Percentiles rank a stretch among this genome's conserved stretches.
These are phyloP conservation scores for Boletus semigastroideus DNA, from an alignment of 1,284 basidiomycete genomes.

Conservation along the genomic window DNA sequence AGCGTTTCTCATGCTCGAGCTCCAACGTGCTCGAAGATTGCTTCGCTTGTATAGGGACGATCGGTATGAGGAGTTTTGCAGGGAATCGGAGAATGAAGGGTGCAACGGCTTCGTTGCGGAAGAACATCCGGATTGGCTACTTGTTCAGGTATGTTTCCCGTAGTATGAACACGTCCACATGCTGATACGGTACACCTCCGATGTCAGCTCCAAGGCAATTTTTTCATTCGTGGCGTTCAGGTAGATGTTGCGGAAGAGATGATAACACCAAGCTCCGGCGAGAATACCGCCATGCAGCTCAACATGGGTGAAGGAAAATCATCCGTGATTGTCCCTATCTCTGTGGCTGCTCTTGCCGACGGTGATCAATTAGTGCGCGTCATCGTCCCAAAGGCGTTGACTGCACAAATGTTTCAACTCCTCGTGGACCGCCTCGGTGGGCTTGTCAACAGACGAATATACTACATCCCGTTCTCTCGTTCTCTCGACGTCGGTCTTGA, in stretches of 20 bases:
- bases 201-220: conserved; percentile 43
- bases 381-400: neutral
- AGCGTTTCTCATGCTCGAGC: conserved; percentile 6
- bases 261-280: conserved; percentile 38
- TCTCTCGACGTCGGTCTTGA: neutral
- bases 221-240: conserved; percentile 44
- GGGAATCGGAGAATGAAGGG: conserved; percentile 34
- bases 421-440: neutral
- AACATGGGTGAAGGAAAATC: conserved; percentile 36
- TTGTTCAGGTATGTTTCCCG: neutral
- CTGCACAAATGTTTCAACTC: neutral
- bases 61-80: conserved; percentile 32
- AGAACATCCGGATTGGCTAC: conserved; percentile 42
- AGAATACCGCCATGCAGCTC: conserved; percentile 27
- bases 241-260: conserved; percentile 44
- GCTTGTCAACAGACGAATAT: neutral
- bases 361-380: conserved; percentile 35
- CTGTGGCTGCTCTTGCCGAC: conserved; percentile 41
- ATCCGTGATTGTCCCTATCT: conserved; percentile 51
- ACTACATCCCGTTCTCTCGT: neutral
- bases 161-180: neutral
- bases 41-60: conserved; percentile 5
- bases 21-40: conserved; percentile 1
- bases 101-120: conserved; percentile 9
- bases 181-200: neutral